A percentile compares a stretch with the other conserved stretches of the same genome.
These are phyloP conservation scores for Neoboletus subvelutipes DNA, from an alignment of 768 basidiomycete species.

Conservation along the genomic window DNA sequence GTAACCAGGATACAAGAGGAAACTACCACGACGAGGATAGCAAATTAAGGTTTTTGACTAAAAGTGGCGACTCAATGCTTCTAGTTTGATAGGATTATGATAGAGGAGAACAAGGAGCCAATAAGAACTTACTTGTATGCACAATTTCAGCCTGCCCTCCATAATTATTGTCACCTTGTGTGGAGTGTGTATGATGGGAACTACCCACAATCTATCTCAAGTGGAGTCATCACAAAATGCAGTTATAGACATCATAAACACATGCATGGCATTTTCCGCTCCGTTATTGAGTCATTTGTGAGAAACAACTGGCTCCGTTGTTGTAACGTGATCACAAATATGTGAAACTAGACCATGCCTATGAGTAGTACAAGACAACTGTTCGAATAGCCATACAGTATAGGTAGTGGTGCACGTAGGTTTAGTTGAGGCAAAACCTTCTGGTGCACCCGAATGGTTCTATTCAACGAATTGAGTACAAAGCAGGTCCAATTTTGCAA, in stretches of 20 bases:
- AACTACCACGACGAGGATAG: conserved; percentile 19
- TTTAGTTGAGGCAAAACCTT: background rate
- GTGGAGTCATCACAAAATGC: background rate
- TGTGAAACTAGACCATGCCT: background rate
- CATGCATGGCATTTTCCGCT: background rate
- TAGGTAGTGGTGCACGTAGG: background rate
- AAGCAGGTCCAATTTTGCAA: background rate
- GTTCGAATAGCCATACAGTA: background rate
- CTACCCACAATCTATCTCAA: background rate
- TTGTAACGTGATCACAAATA: background rate
- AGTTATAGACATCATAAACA: background rate
- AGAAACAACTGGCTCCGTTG: background rate
- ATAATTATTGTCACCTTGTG: conserved; percentile 1
- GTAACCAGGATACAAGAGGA: conserved; percentile 22
- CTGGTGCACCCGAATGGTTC: background rate
- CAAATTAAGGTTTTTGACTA: conserved; percentile 31
- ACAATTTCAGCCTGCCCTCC: conserved; percentile 6
- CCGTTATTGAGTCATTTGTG: background rate
- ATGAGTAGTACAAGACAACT: background rate
- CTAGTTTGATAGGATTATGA: conserved; percentile 20
- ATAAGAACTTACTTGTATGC: conserved; percentile 20
- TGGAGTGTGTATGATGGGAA: background rate
- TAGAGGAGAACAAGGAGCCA: conserved; percentile 12
- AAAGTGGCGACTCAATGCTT: conserved; percentile 25
- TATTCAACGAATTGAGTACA: background rate